phyloP scores from a whole-genome alignment of 176 grass and related monocot genomes.

The Chloris gayana region DNA sequence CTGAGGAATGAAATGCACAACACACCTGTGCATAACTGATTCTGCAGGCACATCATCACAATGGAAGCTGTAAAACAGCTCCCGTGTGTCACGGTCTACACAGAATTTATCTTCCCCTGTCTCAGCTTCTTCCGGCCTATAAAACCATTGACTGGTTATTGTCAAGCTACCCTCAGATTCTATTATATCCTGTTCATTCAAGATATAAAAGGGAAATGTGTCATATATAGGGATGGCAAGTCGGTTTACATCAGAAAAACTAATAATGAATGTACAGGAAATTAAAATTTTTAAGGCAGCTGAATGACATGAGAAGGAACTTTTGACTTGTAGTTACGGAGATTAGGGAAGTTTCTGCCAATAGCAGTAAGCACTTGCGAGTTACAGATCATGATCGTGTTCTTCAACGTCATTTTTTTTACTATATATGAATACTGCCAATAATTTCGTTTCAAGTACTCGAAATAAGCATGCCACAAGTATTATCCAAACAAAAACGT shows the following conservation, averaged over 20 bases:
- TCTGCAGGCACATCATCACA: slow-evolving; percentile 84
- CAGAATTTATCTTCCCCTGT: slow-evolving; percentile 72
- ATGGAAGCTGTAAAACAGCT: slow-evolving; percentile 90
- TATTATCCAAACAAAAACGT: too few relatives aligned
- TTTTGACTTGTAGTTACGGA: too few relatives aligned
- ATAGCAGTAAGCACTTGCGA: too few relatives aligned
- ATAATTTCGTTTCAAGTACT: too few relatives aligned
- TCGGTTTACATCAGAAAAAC: background rate
- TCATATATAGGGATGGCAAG: background rate
- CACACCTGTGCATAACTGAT: slow-evolving; percentile 94
- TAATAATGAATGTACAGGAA: background rate
- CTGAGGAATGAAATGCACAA: slow-evolving; percentile 89
- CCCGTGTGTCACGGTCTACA: slow-evolving; percentile 78
- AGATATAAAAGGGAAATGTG: slow-evolving; percentile 8
- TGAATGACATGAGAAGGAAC: too few relatives aligned
- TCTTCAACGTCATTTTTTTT: too few relatives aligned
- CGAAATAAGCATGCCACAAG: too few relatives aligned
- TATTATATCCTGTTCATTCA: slow-evolving; percentile 65
- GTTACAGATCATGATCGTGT: too few relatives aligned
- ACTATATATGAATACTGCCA: too few relatives aligned
- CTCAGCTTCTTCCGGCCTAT: slow-evolving; percentile 89
- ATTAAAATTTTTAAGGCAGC: background rate
- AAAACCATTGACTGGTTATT: slow-evolving; percentile 90
- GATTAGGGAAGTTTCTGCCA: too few relatives aligned
- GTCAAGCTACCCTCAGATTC: slow-evolving; percentile 60